These are phyloP conservation scores for Fusarium praegraminearum DNA, from an alignment of 2,329 filamentous ascomycete genomes.

Conservation along the genomic window DNA sequence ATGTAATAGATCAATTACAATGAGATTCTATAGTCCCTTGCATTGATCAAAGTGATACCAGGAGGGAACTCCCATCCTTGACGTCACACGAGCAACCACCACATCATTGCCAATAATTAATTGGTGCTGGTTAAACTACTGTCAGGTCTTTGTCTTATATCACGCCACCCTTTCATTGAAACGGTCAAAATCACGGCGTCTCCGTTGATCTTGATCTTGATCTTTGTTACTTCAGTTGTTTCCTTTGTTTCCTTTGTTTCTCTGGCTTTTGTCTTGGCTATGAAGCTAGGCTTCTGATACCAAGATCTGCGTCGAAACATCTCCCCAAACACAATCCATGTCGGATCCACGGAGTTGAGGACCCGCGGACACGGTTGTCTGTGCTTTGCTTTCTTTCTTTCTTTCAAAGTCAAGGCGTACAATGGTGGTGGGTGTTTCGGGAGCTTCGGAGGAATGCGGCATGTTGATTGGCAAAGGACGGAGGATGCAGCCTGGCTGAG, in stretches of 20 bases:
- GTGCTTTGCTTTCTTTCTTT: background rate
- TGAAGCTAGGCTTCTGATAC: background rate
- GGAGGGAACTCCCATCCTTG: background rate
- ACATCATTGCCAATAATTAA: background rate
- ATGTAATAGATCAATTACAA: fast-evolving
- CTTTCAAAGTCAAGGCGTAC: background rate
- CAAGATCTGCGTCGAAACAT: background rate
- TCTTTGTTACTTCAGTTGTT: too few species aligned
- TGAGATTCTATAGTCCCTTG: fast-evolving
- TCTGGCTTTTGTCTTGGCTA: background rate
- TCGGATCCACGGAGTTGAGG: background rate
- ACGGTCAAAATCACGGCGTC: background rate
- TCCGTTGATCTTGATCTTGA: background rate
- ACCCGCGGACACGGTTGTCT: background rate
- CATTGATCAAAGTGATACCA: background rate
- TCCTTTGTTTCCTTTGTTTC: background rate
- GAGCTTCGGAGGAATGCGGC: background rate
- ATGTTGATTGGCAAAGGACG: background rate
- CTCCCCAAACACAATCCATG: background rate
- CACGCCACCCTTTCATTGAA: background rate
- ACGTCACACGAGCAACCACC: background rate
- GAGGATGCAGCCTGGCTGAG: background rate
- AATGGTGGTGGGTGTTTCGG: background rate
- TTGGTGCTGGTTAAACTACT: background rate
- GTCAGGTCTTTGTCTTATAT: background rate